Evolutionary conservation across 768 basidiomycete species (phyloP), one percentile per base, ranked within the genome.

Genomic region (Sarcodon sp.): DNA sequence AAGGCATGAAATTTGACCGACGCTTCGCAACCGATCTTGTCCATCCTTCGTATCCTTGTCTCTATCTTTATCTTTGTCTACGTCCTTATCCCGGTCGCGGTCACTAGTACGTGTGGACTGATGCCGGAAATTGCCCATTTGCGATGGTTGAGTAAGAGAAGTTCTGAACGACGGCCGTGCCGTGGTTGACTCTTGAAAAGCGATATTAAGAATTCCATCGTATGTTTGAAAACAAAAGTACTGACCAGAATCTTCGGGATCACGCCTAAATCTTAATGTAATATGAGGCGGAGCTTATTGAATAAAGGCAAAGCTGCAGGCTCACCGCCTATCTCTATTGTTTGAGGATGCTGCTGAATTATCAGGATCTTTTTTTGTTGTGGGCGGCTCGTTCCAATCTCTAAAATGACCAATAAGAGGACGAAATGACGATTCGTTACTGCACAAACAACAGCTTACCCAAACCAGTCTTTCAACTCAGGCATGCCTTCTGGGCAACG

Each of bases 111-210:
- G 83, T 55, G 83, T 65, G 9, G 87, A 87, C 55, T 91, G 88
- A 57, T 90, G 88, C 59, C 87, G 86, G 64, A 91, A 91, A 59
- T 88, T 89, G 44, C 88, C 88, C 88, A 91, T 91, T 66, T 90
- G 87, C 34, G 88, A 87, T 27, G 87, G 85, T 56, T 91, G 87
- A 21, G 84, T 76, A 44, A 84, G 68, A 11, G 77, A 70, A 10
- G 85, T 73, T 32, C 85, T 77, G 59, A 87, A 89, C 6, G 79
- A 72, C 21, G 83, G 75, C 49, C 37, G 37, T 13, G 37, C 37
- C 18, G 37, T 38, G 37, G 37, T 13, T 13, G 37, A 16, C 27
- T 41, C 87, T 73, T 9, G 76, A 58, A 41, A 77, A 63, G 46
- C 71, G 63, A 64, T 80, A 76, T 75, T 52, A 21, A 45, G 34